Evolutionary conservation across 345 rosid genomes (phyloP), one percentile per base, ranked within the genome.

Genomic region (Schrenkiella parvula): DNA sequence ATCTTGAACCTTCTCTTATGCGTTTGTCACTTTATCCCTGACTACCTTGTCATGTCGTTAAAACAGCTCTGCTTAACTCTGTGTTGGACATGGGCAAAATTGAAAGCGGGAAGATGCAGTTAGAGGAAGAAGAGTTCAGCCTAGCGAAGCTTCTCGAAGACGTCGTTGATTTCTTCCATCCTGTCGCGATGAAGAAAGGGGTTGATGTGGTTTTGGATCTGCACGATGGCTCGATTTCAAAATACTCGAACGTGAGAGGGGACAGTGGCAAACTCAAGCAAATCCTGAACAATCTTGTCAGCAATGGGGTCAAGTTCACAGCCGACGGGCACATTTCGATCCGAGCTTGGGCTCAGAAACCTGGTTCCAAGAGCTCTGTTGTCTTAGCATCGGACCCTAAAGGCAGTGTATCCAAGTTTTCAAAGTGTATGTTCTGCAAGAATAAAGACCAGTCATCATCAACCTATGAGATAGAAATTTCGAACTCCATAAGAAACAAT

Each of bases 271-370:
- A 83, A 66, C 83, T 91, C 11, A 81, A 80, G 28, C 96, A 88
- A 64, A 70, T 91, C 37, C 62, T 93, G 38, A 72, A 79, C 19
- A 93, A 91, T 73, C 70, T 93, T 50, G 70, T 88, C 0, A 84
- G 89, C 83, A 93, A 93, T 68, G 95, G 96, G 19, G 87, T 93
- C 19, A 93, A 93, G 74, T 93, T 88, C 65, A 93, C 96, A 4
- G 54, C 55, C 1, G 85, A 88, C 0, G 97, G 98, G 1, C 91
- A 93, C 43, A 66, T 88, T 9, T 25, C 74, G 1, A 82, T 93
- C 37, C 70, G 96, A 56, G 89, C 84, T 54, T 86, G 89, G 91
- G 86, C 83, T 19, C 77, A 66, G 54, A 84, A 81, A 55, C 91
- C 87, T 5, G 70, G 71, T 62, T 62, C 82, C 12, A 79, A 68